Percentiles rank a stretch among this genome's conserved stretches.
These are phyloP conservation scores for Acanthamoeba triangularis DNA, from an alignment of 208 protist genomes.

Conservation along the genomic window DNA sequence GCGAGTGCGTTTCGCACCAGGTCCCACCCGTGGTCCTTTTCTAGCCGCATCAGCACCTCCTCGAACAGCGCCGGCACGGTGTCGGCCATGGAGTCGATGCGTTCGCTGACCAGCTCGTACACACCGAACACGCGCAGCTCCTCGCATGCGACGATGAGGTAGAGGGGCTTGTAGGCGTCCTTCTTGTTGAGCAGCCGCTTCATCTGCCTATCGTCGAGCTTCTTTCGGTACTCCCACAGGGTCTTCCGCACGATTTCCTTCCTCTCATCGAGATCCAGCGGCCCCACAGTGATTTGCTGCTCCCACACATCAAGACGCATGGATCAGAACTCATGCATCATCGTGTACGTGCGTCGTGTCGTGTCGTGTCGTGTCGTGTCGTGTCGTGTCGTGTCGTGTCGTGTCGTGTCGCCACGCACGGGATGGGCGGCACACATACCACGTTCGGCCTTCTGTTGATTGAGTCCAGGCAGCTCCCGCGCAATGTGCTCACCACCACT, in stretches of 20 bases:
- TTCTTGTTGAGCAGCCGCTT: slow-evolving; percentile 45
- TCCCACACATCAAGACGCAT: too few relatives aligned
- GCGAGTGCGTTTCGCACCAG: slow-evolving; percentile 65
- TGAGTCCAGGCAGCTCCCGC: slow-evolving; percentile 59
- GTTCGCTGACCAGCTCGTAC: slow-evolving; percentile 75
- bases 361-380: neutral
- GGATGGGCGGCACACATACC: too few relatives aligned
- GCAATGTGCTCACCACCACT: slow-evolving; percentile 75
- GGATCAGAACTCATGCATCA: neutral
- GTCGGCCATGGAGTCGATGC: slow-evolving; percentile 65
- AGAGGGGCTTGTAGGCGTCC: slow-evolving; percentile 76
- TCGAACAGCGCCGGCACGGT: slow-evolving; percentile 72
- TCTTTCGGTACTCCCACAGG: slow-evolving; percentile 69
- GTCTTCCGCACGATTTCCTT: slow-evolving; percentile 71
- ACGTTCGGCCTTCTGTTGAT: slow-evolving; percentile 49
- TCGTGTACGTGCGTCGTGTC: neutral
- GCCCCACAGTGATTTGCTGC: slow-evolving; percentile 39
- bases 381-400: neutral
- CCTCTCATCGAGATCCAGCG: slow-evolving; percentile 32
- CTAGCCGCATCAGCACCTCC: slow-evolving; percentile 72
- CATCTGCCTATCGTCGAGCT: slow-evolving; percentile 76
- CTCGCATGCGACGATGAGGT: slow-evolving; percentile 76
- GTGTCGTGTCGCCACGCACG: too few relatives aligned
- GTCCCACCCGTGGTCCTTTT: slow-evolving; percentile 76
- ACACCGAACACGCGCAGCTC: slow-evolving; percentile 79